A percentile compares a stretch with the other conserved stretches of the same genome.
Evolutionary conservation across 2,329 filamentous ascomycete genomes (phyloP).

Genomic region (Colletotrichum truncatum): DNA sequence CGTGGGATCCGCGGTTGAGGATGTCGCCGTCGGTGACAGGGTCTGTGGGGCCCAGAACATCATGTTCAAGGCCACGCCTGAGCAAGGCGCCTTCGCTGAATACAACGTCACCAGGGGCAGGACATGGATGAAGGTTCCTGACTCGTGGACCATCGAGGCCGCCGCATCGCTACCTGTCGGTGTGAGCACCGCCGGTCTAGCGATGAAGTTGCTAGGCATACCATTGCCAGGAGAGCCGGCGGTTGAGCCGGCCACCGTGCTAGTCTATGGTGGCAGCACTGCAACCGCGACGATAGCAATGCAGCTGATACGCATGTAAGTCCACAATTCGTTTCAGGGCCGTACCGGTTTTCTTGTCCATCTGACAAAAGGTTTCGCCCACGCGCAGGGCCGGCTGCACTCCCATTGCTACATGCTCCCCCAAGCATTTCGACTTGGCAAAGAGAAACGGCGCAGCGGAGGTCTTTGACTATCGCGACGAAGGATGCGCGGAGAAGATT

Average conservation of each 20-base stretch:
- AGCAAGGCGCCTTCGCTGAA: background rate
- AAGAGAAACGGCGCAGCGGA: too few species aligned
- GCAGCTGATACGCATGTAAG: conserved; percentile 35
- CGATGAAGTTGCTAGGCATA: conserved; percentile 40
- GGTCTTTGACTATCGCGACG: conserved; percentile 44
- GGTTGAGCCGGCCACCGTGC: conserved; percentile 5
- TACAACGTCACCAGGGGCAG: too few species aligned
- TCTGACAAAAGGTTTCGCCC: too few species aligned
- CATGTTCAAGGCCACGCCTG: conserved; percentile 4
- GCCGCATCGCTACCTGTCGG: conserved; percentile 35
- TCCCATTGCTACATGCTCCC: conserved; percentile 28
- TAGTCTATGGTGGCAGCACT: background rate
- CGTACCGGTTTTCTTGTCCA: too few species aligned
- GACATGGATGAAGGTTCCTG: conserved; percentile 38
- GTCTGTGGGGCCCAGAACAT: conserved; percentile 33
- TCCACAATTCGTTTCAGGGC: too few species aligned
- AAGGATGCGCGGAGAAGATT: too few species aligned
- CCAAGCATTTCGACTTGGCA: too few species aligned
- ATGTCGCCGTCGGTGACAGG: conserved; percentile 35
- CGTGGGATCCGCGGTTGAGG: conserved; percentile 26
- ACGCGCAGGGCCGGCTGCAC: conserved; percentile 41
- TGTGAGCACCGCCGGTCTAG: conserved; percentile 39
- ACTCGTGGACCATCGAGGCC: conserved; percentile 32
- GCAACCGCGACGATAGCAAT: background rate
- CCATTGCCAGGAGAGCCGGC: conserved; percentile 25